These are phyloP conservation scores for Saccharomyces hybrid DNA, from an alignment of 1,139 yeast genomes.

Conservation along the genomic window DNA sequence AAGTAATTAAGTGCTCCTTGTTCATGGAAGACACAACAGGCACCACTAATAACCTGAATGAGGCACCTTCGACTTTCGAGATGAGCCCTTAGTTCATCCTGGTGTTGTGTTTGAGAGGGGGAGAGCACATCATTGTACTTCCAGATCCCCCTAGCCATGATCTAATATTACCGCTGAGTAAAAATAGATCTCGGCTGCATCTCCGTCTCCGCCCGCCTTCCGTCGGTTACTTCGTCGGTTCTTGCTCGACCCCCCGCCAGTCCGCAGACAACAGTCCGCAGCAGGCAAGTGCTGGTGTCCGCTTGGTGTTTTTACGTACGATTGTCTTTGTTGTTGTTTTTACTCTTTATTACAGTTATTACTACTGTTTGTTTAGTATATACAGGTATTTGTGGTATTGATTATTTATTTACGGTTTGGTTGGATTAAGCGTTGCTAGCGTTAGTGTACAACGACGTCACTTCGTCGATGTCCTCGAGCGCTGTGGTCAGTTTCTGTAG, in stretches of 20 bases:
- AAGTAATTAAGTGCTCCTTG: neutral
- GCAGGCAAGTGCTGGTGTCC: neutral
- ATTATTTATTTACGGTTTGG: neutral
- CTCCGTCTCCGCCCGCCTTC: neutral
- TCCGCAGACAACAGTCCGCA: neutral
- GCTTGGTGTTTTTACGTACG: neutral
- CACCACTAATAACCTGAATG: neutral
- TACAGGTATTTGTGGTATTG: neutral
- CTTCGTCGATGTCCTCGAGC: conserved; percentile 53
- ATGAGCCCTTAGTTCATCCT: neutral
- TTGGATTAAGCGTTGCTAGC: conserved; percentile 70
- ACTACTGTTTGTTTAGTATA: neutral
- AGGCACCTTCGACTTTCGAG: neutral
- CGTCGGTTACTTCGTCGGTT: neutral
- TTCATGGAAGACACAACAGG: neutral
- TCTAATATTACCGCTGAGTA: neutral
- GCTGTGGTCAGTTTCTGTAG: conserved; percentile 45
- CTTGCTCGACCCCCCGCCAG: neutral
- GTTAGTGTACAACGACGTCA: conserved; percentile 41
- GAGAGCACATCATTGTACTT: too few species aligned
- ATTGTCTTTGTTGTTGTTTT: neutral
- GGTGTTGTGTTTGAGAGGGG: neutral
- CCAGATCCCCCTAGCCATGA: neutral
- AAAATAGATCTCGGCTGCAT: neutral
- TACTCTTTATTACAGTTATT: conserved; percentile 1